These are phyloP conservation scores for Acacia acuminata DNA, from an alignment of 306 rosid species.

Conservation along the genomic window DNA sequence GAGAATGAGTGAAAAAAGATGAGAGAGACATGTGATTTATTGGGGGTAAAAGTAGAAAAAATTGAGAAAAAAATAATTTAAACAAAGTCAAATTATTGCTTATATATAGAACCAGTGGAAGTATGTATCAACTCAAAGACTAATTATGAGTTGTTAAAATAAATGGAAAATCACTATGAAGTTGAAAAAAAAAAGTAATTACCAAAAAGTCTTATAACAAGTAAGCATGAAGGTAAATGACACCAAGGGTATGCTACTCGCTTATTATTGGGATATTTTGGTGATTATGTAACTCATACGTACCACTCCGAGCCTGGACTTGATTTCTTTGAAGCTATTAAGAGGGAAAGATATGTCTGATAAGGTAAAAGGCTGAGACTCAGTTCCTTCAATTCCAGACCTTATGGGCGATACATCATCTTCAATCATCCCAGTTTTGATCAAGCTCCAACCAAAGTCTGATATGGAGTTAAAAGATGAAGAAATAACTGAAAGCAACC, in stretches of 20 bases:
- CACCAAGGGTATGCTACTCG: background rate
- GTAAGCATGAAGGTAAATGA: too few species aligned
- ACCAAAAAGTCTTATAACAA: too few species aligned
- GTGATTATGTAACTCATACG: background rate
- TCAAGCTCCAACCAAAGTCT: conserved; percentile 44
- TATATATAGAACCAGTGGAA: too few species aligned
- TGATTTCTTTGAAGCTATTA: conserved; percentile 49
- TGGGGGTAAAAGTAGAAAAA: too few species aligned
- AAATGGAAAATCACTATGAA: too few species aligned
- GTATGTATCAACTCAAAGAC: too few species aligned
- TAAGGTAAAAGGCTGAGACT: conserved; percentile 34
- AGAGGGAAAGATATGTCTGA: conserved; percentile 45
- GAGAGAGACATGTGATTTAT: too few species aligned
- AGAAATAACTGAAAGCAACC: conserved; percentile 4
- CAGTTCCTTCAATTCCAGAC: conserved; percentile 46
- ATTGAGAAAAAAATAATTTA: too few species aligned
- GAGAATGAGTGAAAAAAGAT: too few species aligned
- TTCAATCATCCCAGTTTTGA: conserved; percentile 33
- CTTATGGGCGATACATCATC: conserved; percentile 62
- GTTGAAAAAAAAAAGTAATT: too few species aligned
- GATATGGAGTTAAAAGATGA: conserved; percentile 28
- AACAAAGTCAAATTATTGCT: too few species aligned
- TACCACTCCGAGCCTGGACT: conserved; percentile 64
- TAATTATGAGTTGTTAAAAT: too few species aligned
- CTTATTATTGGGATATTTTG: background rate